Conservation (phyloP, 768 basidiomycete genomes). For the Termitomyces sp. region DNA sequence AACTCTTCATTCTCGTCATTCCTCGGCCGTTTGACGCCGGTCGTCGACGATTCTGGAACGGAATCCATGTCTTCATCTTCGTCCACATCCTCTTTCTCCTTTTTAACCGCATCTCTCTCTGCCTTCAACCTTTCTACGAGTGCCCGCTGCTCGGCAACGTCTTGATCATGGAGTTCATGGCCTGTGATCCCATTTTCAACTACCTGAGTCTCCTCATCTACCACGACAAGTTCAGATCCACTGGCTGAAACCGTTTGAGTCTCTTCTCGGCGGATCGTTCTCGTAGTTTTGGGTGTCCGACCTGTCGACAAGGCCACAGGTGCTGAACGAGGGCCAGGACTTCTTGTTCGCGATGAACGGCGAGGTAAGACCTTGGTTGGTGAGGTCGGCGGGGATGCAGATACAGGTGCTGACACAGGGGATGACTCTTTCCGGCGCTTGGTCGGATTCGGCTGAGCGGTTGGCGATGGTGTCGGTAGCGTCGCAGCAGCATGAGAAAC, state of each 20-base stretch:
- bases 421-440: slow-evolving; percentile 68
- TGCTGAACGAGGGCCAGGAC: slow-evolving; percentile 30
- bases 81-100: slow-evolving; percentile 24
- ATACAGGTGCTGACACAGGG: slow-evolving; percentile 39
- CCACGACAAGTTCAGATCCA: slow-evolving; percentile 57
- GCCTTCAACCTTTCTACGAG: slow-evolving; percentile 70
- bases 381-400: slow-evolving; percentile 27
- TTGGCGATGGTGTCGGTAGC: slow-evolving; percentile 38
- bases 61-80: slow-evolving; percentile 26
- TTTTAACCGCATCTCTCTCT: slow-evolving; percentile 33
- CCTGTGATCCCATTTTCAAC: slow-evolving; percentile 49
- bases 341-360: slow-evolving; percentile 35
- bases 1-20: slow-evolving; percentile 45
- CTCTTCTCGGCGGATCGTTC: slow-evolving; percentile 25
- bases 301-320: slow-evolving; percentile 25
- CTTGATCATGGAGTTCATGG: slow-evolving; percentile 58
- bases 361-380: slow-evolving; percentile 19
- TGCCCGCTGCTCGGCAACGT: slow-evolving; percentile 73
- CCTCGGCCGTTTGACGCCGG: slow-evolving; percentile 47
- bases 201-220: slow-evolving; percentile 58
- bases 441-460: slow-evolving; percentile 35
- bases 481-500: slow-evolving; percentile 19
- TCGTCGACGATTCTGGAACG: slow-evolving; percentile 15
- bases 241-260: slow-evolving; percentile 36
- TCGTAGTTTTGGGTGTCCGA: slow-evolving; percentile 31